Base-by-base conservation (phyloP, 2,329 filamentous ascomycete species). In the Escovopsis weberi region DNA sequence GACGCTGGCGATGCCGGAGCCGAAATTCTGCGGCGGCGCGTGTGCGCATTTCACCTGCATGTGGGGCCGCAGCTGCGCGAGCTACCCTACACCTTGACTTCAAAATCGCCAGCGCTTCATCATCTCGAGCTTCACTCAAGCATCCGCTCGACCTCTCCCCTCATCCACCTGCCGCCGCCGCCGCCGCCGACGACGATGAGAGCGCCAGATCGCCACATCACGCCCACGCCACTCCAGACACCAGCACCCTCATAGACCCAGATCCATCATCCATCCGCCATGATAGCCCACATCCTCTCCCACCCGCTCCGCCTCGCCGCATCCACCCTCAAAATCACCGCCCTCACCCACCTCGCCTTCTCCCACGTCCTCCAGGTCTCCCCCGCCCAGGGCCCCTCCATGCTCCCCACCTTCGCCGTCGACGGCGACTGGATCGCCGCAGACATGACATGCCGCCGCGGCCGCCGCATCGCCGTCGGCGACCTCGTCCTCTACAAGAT, bases 401-500 rank as follows among this genome's bases (percentile, higher is more conserved):
- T 96, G 91, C 73, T 91, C 40, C 89, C 89, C 7, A 94, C 86
- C 0, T 78, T 95, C 47, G 68, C 71, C 23, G 68, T 78, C 2
- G 60, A 68, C 8, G 80, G 79, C 43, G 82, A 89, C 55, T 78
- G 68, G 59, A 68, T 89, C 38, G 59, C 88, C 11, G 74, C 85
- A 42, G 78, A 78, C 46, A 78, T 78, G 51, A 64, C 69, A n/a
- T 73, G 81, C 60, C 75, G 81, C 6, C 69, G 75, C 28, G 89
- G 89, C 4, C 74, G 80, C 32, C 59, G 63, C 51, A 56, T 78
- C 12, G 56, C 63, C 40, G 80, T 94, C n/a, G 91, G 91, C 26
- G 91, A 98, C 61, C 63, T 95, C 10, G 78, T 96, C 39, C 72
- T 74, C 23, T 94, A 84, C 60, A 72, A 75, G 44, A 82, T 88